Percentiles rank a stretch among this genome's conserved stretches.
Conservation (phyloP, 1,284 basidiomycete species). For the Laetiporus sulphureus region DNA sequence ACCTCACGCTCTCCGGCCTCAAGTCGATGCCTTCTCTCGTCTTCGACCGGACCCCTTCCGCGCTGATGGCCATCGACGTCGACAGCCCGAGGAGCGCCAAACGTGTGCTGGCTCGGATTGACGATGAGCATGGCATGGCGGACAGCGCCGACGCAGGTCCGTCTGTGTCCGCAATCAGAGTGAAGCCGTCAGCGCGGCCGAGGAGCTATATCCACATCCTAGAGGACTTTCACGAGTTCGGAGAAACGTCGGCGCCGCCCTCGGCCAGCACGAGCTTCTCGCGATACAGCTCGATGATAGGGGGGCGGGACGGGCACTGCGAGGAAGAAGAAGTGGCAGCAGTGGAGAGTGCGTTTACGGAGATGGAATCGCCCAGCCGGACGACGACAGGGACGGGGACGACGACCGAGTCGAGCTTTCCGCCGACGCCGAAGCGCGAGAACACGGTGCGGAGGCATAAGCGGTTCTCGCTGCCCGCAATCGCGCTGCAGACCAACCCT, state of each 20-base stretch:
- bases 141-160: slow-evolving; percentile 11
- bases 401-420: slow-evolving; percentile 9
- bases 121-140: slow-evolving; percentile 13
- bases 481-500: slow-evolving; percentile 65
- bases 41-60: slow-evolving; percentile 28
- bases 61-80: slow-evolving; percentile 37
- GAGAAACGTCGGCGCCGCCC: slow-evolving; percentile 6
- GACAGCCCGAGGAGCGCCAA: slow-evolving; percentile 23
- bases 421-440: slow-evolving; percentile 33
- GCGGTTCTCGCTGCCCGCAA: slow-evolving; percentile 66
- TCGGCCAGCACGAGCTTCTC: slow-evolving; percentile 21
- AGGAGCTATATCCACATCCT: slow-evolving; percentile 59
- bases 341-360: too few species aligned
- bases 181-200: slow-evolving; percentile 37
- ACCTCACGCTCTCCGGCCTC: slow-evolving; percentile 41
- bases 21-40: slow-evolving; percentile 43
- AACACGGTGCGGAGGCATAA: slow-evolving; percentile 57
- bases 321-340: slow-evolving; percentile 11
- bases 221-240: slow-evolving; percentile 47
- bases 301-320: slow-evolving; percentile 19
- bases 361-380: slow-evolving; percentile 1
- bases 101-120: slow-evolving; percentile 20
- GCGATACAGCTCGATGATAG: slow-evolving; percentile 19
- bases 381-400: not conserved
- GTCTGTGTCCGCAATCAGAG: slow-evolving; percentile 28